Evolutionary conservation across 768 basidiomycete species (phyloP), one percentile per base, ranked within the genome.

Genomic region (Lactarius quietus): DNA sequence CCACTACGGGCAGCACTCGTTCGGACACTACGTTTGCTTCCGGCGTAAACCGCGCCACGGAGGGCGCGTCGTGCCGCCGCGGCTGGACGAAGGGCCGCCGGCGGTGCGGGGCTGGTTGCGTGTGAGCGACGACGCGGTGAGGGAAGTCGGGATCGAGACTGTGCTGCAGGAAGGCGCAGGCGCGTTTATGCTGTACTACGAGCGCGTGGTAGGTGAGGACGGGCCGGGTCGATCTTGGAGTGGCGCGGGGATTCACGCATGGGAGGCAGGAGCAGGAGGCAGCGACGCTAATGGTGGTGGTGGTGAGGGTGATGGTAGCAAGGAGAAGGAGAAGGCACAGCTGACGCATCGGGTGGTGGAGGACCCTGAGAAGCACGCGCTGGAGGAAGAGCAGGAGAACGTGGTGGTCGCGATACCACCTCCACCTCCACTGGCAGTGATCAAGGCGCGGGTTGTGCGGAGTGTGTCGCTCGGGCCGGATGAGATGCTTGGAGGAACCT

Each of bases 161-260:
- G 92, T 93, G 72, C 75, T 92, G 60, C 78, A 81, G 72, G 90
- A 90, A 81, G 89, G 88, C 59, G 79, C 83, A n/a, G 91, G 85
- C 67, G 82, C 80, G 20, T 96, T 98, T 75, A 92, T 99, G 91
- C 81, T 98, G 43, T 98, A 93, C 72, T 99, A 98, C 71, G 96
- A 99, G 79, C 83, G 86, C 53, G 79, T 88, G 26, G 43, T 41
- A 26, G 39, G 55, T 31, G 59, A 54, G 14, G 59, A 41, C 14
- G 26, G 3, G 48, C n/a, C 48, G 14, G 48, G 51, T 6, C 56
- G 48, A 48, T 35, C 41, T n/a, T 29, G 39, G 43, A 29, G 14
- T 35, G 33, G 63, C 67, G 74, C 62, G 68, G 75, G 79, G 68
- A 80, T 36, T 57, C 15, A 20, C 15, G 31, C 38, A 39, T 15